These are phyloP conservation scores for Ceratocystiopsis brevicomis DNA, from an alignment of 2,329 filamentous ascomycete genomes.

Conservation along the genomic window DNA sequence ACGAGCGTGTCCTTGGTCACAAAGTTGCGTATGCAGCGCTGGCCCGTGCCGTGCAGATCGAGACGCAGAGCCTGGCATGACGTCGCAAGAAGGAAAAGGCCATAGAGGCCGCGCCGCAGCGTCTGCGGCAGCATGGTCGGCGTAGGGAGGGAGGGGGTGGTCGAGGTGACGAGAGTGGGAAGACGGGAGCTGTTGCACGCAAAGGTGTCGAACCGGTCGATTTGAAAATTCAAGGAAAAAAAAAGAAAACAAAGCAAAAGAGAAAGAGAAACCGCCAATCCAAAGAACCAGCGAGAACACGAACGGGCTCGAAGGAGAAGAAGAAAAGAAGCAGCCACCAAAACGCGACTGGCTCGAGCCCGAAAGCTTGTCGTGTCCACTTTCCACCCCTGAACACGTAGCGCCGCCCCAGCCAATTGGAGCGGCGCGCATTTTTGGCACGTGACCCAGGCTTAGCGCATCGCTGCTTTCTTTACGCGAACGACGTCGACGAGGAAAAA, in stretches of 20 bases:
- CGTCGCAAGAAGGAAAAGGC: constrained; percentile 35
- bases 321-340: no score
- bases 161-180: background rate
- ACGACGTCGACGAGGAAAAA: no score
- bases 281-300: background rate
- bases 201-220: no score
- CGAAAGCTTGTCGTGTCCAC: constrained; percentile 3
- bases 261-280: background rate
- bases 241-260: background rate
- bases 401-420: constrained; percentile 1
- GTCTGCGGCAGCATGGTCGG: constrained; percentile 17
- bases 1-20: constrained; percentile 82
- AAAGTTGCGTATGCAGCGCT: constrained; percentile 88
- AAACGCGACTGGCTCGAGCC: no score
- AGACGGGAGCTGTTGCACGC: background rate
- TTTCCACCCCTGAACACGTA: constrained; percentile 2
- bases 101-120: constrained; percentile 39
- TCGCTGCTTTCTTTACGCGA: no score
- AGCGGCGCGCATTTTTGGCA: background rate
- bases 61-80: constrained; percentile 65
- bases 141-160: background rate
- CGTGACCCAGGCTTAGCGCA: background rate
- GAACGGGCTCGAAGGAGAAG: background rate
- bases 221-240: background rate
- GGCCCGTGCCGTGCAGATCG: constrained; percentile 56